A percentile compares a stretch with the other conserved stretches of the same genome.
phyloP scores from a whole-genome alignment of 2,329 filamentous ascomycete species.

The Penicillium oxalicum region DNA sequence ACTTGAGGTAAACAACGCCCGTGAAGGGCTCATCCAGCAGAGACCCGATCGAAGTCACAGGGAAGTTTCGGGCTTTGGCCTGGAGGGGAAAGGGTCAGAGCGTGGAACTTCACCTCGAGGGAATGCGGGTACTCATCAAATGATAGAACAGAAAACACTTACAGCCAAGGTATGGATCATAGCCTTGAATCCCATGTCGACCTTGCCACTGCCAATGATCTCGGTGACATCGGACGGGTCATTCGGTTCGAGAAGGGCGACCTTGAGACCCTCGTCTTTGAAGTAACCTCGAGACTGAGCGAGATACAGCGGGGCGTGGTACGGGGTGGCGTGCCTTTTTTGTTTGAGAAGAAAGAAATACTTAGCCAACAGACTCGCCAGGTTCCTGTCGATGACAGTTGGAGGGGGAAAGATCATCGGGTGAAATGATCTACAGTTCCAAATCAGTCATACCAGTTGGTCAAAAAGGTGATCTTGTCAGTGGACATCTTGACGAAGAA shows the following conservation, averaged over 20 bases:
- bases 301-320: constrained; percentile 72
- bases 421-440: constrained; percentile 4
- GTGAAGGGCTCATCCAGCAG: constrained; percentile 76
- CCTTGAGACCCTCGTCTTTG: constrained; percentile 68
- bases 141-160: constrained; percentile 19
- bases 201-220: constrained; percentile 69
- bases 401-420: neutral
- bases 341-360: constrained; percentile 10
- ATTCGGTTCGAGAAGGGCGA: constrained; percentile 70
- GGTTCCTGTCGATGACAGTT: constrained; percentile 3
- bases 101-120: no score
- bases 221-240: constrained; percentile 78
- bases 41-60: constrained; percentile 65
- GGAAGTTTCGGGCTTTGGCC: constrained; percentile 71
- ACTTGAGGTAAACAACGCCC: constrained; percentile 69
- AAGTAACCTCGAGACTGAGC: constrained; percentile 71
- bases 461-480: constrained; percentile 79
- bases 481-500: constrained; percentile 58
- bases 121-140: no score
- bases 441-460: constrained; percentile 62
- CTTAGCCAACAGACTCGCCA: constrained; percentile 21
- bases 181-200: constrained; percentile 74
- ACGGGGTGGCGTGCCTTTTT: constrained; percentile 69
- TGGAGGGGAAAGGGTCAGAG: constrained; percentile 21
- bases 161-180: constrained; percentile 78